A percentile compares a stretch with the other conserved stretches of the same genome.
phyloP scores from a whole-genome alignment of 108 stramenopile species.

The Nitzschia sp. region DNA sequence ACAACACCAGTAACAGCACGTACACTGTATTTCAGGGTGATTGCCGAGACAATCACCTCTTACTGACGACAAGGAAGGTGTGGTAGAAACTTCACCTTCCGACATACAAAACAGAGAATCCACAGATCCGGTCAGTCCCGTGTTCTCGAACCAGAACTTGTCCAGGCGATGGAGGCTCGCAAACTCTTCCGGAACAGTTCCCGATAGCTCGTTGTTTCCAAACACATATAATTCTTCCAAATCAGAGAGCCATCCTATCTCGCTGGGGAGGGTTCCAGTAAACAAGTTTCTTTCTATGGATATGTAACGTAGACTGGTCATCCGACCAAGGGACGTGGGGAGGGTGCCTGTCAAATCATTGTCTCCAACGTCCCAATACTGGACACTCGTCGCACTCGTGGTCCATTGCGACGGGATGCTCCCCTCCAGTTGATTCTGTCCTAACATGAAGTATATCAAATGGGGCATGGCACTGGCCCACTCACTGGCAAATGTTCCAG shows the following conservation, averaged over 20 bases:
- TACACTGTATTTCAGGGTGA: no score
- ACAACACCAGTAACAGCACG: no score
- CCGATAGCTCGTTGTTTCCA: constrained; percentile 22
- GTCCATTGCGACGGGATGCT: background rate
- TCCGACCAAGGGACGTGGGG: background rate
- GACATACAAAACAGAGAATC: background rate
- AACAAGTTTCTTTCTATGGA: constrained; percentile 15
- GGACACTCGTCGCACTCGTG: background rate
- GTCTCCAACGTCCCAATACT: constrained; percentile 3
- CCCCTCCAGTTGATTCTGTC: background rate
- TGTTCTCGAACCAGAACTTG: background rate
- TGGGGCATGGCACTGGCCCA: background rate
- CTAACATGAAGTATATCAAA: background rate
- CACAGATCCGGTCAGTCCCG: background rate
- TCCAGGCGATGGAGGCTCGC: background rate
- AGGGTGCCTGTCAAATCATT: constrained; percentile 6
- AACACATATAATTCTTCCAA: constrained; percentile 39
- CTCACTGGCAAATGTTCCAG: constrained; percentile 13
- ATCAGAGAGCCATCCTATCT: constrained; percentile 3
- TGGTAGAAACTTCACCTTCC: no score
- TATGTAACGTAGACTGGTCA: background rate
- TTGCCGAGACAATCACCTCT: no score
- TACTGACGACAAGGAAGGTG: no score
- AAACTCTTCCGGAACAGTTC: constrained; percentile 32
- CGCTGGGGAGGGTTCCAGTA: constrained; percentile 3